Base-by-base conservation (phyloP, 768 basidiomycete species). In the Tricholoma hemisulphureum region DNA sequence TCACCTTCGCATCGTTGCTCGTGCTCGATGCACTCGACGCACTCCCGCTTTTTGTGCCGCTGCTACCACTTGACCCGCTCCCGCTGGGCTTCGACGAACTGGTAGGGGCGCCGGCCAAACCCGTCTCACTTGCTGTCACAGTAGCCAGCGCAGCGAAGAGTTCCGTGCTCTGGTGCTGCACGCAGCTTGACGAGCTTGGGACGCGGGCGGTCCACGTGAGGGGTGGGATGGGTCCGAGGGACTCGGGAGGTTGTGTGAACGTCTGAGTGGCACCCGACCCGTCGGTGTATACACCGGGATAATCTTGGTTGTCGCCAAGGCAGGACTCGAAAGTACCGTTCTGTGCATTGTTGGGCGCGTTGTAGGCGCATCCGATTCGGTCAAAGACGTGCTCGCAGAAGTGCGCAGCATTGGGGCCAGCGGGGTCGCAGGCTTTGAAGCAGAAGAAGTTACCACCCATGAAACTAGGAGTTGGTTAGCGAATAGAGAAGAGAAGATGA, bases 361-460 rank as follows among this genome's bases (percentile, higher is more conserved):
- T 93, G 77, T 85, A 91, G 2, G 60, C 65, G 63, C 88, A 87
- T 9, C 92, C 91, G 52, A 91, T 85, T 56, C 86, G 87, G 66
- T 91, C 89, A 58, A 76, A 87, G 59, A 84, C 80, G 77, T 93
- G 86, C 68, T 89, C 75, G 75, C 91, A 92, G 63, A 69, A 80
- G n/a, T 73, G 65, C 3, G 75, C 73, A 0, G 80, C 77, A 63
- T 83, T 77, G n/a, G 80, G 64, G 10, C 76, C 74, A 0, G 69
- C 61, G 2, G 85, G 85, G 64, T 90, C 83, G 73, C 91, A 93
- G 0, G 80, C 75, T 71, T 92, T 93, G 61, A 89, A 65, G 71
- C 89, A 93, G 78, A 89, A 88, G 21, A 57, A 54, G 61, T 75
- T 69, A 21, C 78, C 79, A 50, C 91, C 91, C 66, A 90, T 84